These are phyloP conservation scores for Babesia sp. DNA, from an alignment of 169 alveolate genomes.

Conservation along the genomic window DNA sequence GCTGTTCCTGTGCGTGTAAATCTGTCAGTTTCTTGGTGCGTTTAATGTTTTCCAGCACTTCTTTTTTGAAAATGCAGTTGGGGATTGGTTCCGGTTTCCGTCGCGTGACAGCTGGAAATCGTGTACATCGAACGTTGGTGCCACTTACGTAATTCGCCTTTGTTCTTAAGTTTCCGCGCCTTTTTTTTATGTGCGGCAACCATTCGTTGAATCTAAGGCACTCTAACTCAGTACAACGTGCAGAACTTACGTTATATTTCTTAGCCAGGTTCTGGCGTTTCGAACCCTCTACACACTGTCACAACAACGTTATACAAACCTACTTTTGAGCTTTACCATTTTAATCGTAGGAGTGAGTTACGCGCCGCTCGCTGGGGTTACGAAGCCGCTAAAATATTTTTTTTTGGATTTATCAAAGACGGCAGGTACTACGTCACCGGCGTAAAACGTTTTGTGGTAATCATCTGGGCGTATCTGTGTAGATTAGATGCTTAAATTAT, in stretches of 20 bases:
- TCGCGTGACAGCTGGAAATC: constrained; percentile 9
- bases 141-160: constrained; percentile 45
- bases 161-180: constrained; percentile 37
- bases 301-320: neutral
- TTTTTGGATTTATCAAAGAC: too few relatives aligned
- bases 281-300: constrained; percentile 46
- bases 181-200: constrained; percentile 68
- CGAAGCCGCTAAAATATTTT: too few relatives aligned
- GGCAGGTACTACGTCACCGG: constrained; percentile 57
- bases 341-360: too few relatives aligned
- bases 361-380: too few relatives aligned
- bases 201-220: constrained; percentile 64
- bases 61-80: constrained; percentile 62
- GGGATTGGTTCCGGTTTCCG: constrained; percentile 65
- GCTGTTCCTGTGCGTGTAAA: constrained; percentile 15
- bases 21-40: constrained; percentile 60
- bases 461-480: constrained; percentile 63
- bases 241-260: constrained; percentile 59
- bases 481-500: neutral
- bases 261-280: constrained; percentile 66
- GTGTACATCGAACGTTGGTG: neutral
- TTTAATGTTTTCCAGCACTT: constrained; percentile 53
- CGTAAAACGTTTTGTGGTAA: constrained; percentile 28
- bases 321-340: constrained; percentile 69
- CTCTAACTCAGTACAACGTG: neutral